Conservation (phyloP, 352 stramenopile species). For the Elongisporangium senticosum region DNA sequence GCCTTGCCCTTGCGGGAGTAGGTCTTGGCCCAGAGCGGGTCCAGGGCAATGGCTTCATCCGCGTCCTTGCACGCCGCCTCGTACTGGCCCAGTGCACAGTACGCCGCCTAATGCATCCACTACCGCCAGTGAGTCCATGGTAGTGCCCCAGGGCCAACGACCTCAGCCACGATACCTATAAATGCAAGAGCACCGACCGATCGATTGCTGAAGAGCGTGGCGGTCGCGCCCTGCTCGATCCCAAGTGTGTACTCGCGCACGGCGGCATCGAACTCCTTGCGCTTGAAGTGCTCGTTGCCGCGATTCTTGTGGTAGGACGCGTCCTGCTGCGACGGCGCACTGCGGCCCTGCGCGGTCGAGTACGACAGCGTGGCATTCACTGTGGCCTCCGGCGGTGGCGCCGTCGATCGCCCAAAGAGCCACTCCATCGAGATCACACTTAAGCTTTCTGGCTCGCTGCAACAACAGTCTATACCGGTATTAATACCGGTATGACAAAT, state of each 20-base stretch:
- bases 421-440: slow-evolving; percentile 40
- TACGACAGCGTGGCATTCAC: slow-evolving; percentile 41
- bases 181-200: slow-evolving; percentile 21
- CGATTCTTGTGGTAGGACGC: slow-evolving; percentile 60
- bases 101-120: slow-evolving; percentile 28
- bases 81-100: slow-evolving; percentile 55
- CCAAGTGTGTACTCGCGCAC: slow-evolving; percentile 58
- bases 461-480: no score
- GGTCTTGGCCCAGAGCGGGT: slow-evolving; percentile 65
- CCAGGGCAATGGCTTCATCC: slow-evolving; percentile 50
- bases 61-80: slow-evolving; percentile 47
- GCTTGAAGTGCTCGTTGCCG: slow-evolving; percentile 64
- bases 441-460: no score
- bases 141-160: background rate
- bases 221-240: slow-evolving; percentile 42
- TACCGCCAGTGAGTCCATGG: background rate
- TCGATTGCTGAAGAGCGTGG: slow-evolving; percentile 76
- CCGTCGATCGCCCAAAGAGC: slow-evolving; percentile 35
- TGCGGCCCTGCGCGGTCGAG: slow-evolving; percentile 55
- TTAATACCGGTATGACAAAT: background rate
- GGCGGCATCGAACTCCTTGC: slow-evolving; percentile 45
- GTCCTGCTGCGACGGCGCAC: slow-evolving; percentile 52
- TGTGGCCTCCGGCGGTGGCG: slow-evolving; percentile 2
- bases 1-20: slow-evolving; percentile 80
- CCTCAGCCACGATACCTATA: background rate